Conservation (phyloP, 129 eudicot species). For the Tagetes patula region DNA sequence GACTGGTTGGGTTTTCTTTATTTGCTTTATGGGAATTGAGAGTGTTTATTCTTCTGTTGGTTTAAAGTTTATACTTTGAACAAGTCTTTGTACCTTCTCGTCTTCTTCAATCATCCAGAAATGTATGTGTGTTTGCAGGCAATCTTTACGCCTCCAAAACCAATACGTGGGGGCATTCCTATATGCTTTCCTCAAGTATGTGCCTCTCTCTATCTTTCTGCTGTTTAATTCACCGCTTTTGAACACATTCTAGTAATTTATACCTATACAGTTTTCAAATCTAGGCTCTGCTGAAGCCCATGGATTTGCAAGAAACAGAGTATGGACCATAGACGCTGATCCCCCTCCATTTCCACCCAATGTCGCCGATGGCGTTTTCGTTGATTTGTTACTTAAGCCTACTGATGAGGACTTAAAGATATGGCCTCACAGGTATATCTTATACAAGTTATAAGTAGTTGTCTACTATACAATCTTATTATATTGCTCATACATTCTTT, state of each 20-base stretch:
- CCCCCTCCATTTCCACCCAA: conserved; percentile 55
- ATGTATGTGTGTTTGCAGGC: conserved; percentile 45
- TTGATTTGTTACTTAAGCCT: conserved; percentile 83
- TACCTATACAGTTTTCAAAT: conserved; percentile 57
- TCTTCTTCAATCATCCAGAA: conserved; percentile 11
- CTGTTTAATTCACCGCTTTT: conserved; percentile 10
- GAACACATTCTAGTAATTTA: background rate
- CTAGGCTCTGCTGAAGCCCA: conserved; percentile 66
- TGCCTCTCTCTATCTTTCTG: conserved; percentile 5
- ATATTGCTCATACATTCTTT: background rate
- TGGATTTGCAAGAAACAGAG: conserved; percentile 91
- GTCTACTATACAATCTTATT: background rate
- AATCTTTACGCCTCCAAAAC: conserved; percentile 66
- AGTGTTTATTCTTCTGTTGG: background rate
- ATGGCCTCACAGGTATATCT: conserved; percentile 74
- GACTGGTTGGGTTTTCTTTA: background rate
- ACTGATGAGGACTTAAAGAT: conserved; percentile 73
- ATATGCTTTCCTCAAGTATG: conserved; percentile 88
- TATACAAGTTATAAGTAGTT: conserved; percentile 3
- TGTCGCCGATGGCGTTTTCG: conserved; percentile 48
- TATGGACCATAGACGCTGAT: conserved; percentile 63
- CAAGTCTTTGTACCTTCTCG: background rate
- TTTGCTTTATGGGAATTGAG: background rate
- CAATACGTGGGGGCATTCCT: conserved; percentile 94
- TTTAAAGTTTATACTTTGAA: background rate